phyloP scores from a whole-genome alignment of 1,139 yeast species.

The Taphrina confusa region DNA sequence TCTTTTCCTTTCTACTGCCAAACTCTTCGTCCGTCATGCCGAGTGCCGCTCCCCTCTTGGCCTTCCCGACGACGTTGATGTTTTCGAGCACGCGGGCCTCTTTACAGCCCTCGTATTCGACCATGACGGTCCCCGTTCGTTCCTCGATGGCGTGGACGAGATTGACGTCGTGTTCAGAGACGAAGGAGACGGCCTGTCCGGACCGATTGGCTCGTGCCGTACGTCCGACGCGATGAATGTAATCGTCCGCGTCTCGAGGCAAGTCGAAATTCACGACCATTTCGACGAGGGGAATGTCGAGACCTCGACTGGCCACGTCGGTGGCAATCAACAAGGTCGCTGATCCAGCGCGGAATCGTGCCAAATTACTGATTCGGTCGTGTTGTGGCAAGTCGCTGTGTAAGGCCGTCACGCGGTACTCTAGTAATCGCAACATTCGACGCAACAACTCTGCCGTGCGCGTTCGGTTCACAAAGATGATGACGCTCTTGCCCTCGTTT shows the following conservation, averaged over 20 bases:
- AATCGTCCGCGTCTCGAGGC: conserved; percentile 96
- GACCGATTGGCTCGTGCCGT: conserved; percentile 98
- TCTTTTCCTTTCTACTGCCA: conserved; percentile 68
- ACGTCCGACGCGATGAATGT: conserved; percentile 98
- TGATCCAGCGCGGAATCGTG: conserved; percentile 89
- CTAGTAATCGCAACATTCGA: conserved; percentile 70
- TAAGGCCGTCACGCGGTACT: conserved; percentile 78
- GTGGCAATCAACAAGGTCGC: conserved; percentile 91
- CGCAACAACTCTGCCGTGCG: conserved; percentile 82
- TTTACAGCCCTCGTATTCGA: conserved; percentile 63
- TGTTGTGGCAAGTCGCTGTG: conserved; percentile 94
- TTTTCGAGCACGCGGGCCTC: conserved; percentile 72
- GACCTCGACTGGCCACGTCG: conserved; percentile 95
- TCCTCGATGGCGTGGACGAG: conserved; percentile 84
- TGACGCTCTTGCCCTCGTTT: conserved; percentile 67
- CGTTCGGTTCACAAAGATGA: conserved; percentile 89
- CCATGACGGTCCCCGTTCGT: conserved; percentile 77
- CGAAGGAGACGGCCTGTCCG: conserved; percentile 69
- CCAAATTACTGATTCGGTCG: conserved; percentile 86
- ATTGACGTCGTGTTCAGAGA: conserved; percentile 80
- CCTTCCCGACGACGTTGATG: conserved; percentile 69
- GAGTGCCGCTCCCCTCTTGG: conserved; percentile 86
- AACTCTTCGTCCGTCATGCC: conserved; percentile 90
- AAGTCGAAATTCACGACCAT: conserved; percentile 87
- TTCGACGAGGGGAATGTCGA: conserved; percentile 90